phyloP scores from a whole-genome alignment of 192 early-diverging fungal genomes.

The Coemansia sp. region DNA sequence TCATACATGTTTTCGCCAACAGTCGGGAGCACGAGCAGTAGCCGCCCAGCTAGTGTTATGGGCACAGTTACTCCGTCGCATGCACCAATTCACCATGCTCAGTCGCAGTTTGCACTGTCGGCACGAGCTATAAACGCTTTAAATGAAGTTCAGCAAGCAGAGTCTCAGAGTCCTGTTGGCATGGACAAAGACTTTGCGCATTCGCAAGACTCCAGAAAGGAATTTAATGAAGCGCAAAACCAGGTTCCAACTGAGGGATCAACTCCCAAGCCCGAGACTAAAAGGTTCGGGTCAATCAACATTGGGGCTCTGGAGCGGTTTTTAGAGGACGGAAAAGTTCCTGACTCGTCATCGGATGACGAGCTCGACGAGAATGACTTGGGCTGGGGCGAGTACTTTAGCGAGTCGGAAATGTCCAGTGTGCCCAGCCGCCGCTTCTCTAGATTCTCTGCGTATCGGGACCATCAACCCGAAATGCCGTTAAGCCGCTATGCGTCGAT shows the following conservation, averaged over 20 bases:
- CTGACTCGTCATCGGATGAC: slow-evolving; percentile 38
- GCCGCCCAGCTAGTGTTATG: slow-evolving; percentile 46
- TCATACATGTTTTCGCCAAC: slow-evolving; percentile 55
- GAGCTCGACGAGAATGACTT: slow-evolving; percentile 16
- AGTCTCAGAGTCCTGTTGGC: not conserved
- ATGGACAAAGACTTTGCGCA: not conserved
- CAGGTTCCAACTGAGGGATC: too few species aligned
- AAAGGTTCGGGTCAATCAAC: slow-evolving; percentile 39
- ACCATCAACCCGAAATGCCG: not conserved
- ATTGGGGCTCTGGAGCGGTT: slow-evolving; percentile 46
- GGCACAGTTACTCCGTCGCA: slow-evolving; percentile 21
- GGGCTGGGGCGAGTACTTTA: slow-evolving; percentile 37
- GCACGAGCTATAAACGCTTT: not conserved
- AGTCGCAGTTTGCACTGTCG: slow-evolving; percentile 1
- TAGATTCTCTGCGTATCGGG: not conserved
- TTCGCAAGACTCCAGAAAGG: not conserved
- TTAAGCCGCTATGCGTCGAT: not conserved
- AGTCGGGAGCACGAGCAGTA: slow-evolving; percentile 11
- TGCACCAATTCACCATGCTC: slow-evolving; percentile 8
- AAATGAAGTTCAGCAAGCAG: not conserved
- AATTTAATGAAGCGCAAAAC: not conserved
- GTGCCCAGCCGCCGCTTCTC: slow-evolving; percentile 1
- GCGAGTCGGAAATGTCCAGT: slow-evolving; percentile 8
- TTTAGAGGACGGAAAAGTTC: slow-evolving; percentile 45
- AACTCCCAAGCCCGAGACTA: slow-evolving; percentile 12